These are phyloP conservation scores for Metschnikowia proteae DNA, from an alignment of 805 yeast genomes.

Conservation along the genomic window DNA sequence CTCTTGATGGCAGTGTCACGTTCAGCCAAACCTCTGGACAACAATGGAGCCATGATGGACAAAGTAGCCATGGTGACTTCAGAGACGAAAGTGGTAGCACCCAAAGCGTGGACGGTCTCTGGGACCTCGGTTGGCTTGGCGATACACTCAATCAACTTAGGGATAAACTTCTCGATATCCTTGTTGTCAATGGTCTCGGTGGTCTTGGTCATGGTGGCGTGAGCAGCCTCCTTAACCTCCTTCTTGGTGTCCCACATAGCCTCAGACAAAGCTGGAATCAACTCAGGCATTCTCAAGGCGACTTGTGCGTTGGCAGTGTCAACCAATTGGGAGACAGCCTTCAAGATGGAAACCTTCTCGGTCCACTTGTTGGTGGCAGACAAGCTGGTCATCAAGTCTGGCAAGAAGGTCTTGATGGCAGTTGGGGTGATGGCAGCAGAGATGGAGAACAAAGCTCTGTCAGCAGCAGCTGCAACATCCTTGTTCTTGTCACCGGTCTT, in stretches of 20 bases:
- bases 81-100: slow-evolving; percentile 99
- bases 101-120: slow-evolving; percentile 96
- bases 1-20: slow-evolving; percentile 99
- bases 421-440: slow-evolving; percentile 85
- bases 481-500: slow-evolving; percentile 90
- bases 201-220: slow-evolving; percentile 90
- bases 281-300: slow-evolving; percentile 99
- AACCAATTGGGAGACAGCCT: slow-evolving; percentile 81
- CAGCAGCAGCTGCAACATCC: slow-evolving; percentile 69
- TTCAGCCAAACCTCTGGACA: slow-evolving; percentile 99
- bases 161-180: slow-evolving; percentile 99
- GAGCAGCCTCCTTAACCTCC: slow-evolving; percentile 96
- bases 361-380: slow-evolving; percentile 88
- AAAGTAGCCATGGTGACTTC: slow-evolving; percentile 99
- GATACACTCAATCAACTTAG: slow-evolving; percentile 93
- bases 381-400: slow-evolving; percentile 69
- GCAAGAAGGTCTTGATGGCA: slow-evolving; percentile 86
- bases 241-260: slow-evolving; percentile 99
- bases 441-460: slow-evolving; percentile 71
- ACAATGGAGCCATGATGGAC: slow-evolving; percentile 98
- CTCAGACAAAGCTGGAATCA: slow-evolving; percentile 97
- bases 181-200: slow-evolving; percentile 98
- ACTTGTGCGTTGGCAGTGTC: slow-evolving; percentile 93
- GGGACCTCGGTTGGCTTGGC: slow-evolving; percentile 97
- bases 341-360: slow-evolving; percentile 89